phyloP scores from a whole-genome alignment of 2,329 filamentous ascomycete genomes.

The Fusarium siculi region DNA sequence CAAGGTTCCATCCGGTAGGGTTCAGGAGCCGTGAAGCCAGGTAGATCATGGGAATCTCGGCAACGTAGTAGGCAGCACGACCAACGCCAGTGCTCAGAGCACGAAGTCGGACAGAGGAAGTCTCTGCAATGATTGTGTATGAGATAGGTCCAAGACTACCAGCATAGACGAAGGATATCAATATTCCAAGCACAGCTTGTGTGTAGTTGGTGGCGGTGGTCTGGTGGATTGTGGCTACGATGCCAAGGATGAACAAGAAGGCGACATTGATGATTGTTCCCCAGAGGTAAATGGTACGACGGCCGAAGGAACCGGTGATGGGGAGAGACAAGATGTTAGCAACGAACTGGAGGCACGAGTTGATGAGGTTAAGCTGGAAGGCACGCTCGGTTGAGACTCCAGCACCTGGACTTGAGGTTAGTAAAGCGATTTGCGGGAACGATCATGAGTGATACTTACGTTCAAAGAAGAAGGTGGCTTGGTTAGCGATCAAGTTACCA shows the following conservation, averaged over 20 bases:
- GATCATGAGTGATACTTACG: conserved; percentile 34
- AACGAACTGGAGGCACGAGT: conserved; percentile 69
- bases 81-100: conserved; percentile 73
- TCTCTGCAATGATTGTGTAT: conserved; percentile 75
- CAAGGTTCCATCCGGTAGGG: conserved; percentile 58
- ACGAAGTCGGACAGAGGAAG: conserved; percentile 71
- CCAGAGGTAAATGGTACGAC: conserved; percentile 72
- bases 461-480: conserved; percentile 69
- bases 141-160: conserved; percentile 71
- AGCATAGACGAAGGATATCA: conserved; percentile 73
- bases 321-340: conserved; percentile 74
- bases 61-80: conserved; percentile 70
- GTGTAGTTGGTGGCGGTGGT: conserved; percentile 58
- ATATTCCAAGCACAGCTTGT: conserved; percentile 70
- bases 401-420: conserved; percentile 60
- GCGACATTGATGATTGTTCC: conserved; percentile 63
- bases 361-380: conserved; percentile 72
- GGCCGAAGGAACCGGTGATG: conserved; percentile 70
- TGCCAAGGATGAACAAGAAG: conserved; percentile 67
- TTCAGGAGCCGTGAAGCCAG: conserved; percentile 69
- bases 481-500: conserved; percentile 70
- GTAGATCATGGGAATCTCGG: conserved; percentile 75
- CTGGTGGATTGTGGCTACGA: conserved; percentile 62
- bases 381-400: conserved; percentile 64
- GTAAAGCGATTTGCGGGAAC: rapidly evolving